Percentiles rank a stretch among this genome's conserved stretches.
phyloP scores from a whole-genome alignment of 345 rosid genomes.

The Bruguiera gymnorhiza region DNA sequence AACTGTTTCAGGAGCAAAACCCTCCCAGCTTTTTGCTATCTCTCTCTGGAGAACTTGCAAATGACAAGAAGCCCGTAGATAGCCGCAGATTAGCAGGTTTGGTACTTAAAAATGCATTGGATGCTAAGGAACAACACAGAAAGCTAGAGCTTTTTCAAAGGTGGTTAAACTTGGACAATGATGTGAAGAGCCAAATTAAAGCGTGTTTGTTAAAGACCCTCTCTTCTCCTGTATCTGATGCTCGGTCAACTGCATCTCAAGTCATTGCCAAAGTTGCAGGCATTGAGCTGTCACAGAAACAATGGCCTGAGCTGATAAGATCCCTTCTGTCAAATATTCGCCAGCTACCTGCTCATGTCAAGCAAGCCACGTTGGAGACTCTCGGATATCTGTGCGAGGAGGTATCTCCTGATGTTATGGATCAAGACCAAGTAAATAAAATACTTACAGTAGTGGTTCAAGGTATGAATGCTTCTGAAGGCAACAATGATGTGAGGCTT shows the following conservation, averaged over 20 bases:
- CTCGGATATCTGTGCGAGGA: conserved; percentile 66
- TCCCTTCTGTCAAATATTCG: conserved; percentile 53
- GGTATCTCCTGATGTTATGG: conserved; percentile 55
- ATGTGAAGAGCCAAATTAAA: conserved; percentile 50
- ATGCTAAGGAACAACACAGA: conserved; percentile 63
- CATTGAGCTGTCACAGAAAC: conserved; percentile 63
- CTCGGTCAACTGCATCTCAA: conserved; percentile 58
- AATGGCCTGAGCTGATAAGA: conserved; percentile 61
- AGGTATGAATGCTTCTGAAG: conserved; percentile 58
- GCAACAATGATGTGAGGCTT: conserved; percentile 55
- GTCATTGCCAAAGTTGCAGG: conserved; percentile 65
- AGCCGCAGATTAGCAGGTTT: conserved; percentile 63
- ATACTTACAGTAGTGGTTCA: conserved; percentile 68
- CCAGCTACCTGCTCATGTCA: conserved; percentile 52
- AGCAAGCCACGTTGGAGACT: conserved; percentile 61
- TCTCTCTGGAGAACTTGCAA: conserved; percentile 54
- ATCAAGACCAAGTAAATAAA: conserved; percentile 67
- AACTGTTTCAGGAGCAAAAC: conserved; percentile 58
- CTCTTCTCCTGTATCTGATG: conserved; percentile 48
- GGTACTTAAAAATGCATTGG: conserved; percentile 56
- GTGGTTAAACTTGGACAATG: conserved; percentile 48
- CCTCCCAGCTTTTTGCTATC: conserved; percentile 52
- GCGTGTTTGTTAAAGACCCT: conserved; percentile 50
- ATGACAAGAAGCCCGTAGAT: conserved; percentile 60
- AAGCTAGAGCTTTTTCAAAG: conserved; percentile 54